phyloP scores from a whole-genome alignment of 1,284 basidiomycete genomes.

The Xanthoconium separans region DNA sequence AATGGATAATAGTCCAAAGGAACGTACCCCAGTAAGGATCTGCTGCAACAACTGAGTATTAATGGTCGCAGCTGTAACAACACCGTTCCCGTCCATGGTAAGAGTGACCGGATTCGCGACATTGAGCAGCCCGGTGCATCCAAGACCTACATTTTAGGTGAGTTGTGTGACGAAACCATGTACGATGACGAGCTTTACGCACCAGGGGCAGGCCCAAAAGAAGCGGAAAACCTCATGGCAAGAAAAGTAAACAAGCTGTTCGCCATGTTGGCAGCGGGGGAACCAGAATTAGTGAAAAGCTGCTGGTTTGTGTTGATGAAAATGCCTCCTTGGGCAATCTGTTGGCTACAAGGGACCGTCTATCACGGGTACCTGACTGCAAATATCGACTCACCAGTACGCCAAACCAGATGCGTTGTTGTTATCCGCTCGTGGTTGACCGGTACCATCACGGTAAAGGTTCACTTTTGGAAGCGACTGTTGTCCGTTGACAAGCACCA shows the following conservation, averaged over 20 bases:
- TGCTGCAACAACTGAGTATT: conserved; percentile 23
- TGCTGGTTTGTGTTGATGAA: conserved; percentile 27
- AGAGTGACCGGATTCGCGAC: conserved; percentile 23
- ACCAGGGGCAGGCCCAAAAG: conserved; percentile 27
- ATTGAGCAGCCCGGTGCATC: conserved; percentile 19
- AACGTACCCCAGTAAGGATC: conserved; percentile 15
- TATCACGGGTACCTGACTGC: background rate
- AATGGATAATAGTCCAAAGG: background rate
- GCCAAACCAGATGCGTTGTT: conserved; percentile 21
- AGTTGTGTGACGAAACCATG: background rate
- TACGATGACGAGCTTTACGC: background rate
- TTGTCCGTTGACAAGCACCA: conserved; percentile 27
- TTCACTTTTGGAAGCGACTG: conserved; percentile 27
- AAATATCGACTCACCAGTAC: conserved; percentile 20
- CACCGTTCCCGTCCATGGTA: conserved; percentile 26
- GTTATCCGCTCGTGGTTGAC: conserved; percentile 24
- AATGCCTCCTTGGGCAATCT: conserved; percentile 22
- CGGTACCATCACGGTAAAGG: conserved; percentile 27
- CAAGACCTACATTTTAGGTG: conserved; percentile 18
- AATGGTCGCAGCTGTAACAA: conserved; percentile 27
- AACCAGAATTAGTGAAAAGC: conserved; percentile 14
- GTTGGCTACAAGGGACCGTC: conserved; percentile 12
- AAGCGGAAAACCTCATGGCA: conserved; percentile 25
- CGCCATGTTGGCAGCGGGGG: conserved; percentile 20
- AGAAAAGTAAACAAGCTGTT: conserved; percentile 29